Base-by-base conservation (phyloP, 805 yeast genomes). In the Metschnikowia bowlesiae region DNA sequence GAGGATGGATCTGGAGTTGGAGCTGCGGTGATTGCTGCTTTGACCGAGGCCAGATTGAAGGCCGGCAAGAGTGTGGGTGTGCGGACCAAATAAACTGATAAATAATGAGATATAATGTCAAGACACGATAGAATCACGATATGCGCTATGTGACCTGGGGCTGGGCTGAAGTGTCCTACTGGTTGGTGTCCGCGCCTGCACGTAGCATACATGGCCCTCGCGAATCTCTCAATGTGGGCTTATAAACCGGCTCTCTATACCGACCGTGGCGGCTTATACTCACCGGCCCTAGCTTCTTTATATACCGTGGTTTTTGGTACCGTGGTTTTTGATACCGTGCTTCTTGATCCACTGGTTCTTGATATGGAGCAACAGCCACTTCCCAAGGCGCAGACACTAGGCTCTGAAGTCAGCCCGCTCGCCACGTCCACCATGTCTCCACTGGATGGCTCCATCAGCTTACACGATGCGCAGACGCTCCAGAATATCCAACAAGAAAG, bases 1-100 rank as follows among this genome's bases (percentile, higher is more conserved):
- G 97, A 92, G 74, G 99, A 94, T 74, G 99, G 99, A 62, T 86
- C 94, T 36, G 98, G 98, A 75, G 97, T 89, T 44, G 99, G 99
- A 67, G 99, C 99, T 50, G 99, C 98, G 47, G 81, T 92, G 62
- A 92, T 94, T 72, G 98, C 99, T 49, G 97, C 98, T 40, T 80
- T 92, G 70, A 86, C 98, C 51, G 82, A 86, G 69, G 78, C 82
- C 68, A 85, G 99, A 75, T 75, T 85, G 63, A 77, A 74, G 57
- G 76, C 80, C 53, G 92, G 92, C 43, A 69, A 78, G 62, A 82
- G 89, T 54, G 84, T 87, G 53, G 92, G 92, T 52, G 57, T 57
- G 28, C 42, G 32, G 44, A 46, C 48, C 41, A 43, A 43, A 11
- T 43, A 35, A 35, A n/a, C 30, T 39, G 33, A 22, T 39, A 29